Evolutionary conservation across 2,329 filamentous ascomycete genomes (phyloP).

Genomic region (Fusarium falciforme): DNA sequence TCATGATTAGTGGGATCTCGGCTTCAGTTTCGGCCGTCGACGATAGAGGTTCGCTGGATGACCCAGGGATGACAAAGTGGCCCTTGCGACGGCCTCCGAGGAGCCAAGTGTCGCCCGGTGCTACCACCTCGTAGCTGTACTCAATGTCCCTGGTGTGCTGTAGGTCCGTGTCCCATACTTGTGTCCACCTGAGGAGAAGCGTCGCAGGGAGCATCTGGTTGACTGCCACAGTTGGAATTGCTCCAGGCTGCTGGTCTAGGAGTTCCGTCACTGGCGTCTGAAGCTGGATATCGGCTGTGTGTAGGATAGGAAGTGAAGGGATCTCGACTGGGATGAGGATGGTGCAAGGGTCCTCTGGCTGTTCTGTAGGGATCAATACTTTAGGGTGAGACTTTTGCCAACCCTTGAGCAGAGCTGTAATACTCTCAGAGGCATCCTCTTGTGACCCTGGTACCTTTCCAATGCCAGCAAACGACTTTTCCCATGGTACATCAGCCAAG

Average conservation of each 20-base stretch:
- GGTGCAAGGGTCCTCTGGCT: conserved; percentile 60
- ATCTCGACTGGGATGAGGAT: conserved; percentile 93
- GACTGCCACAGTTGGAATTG: conserved; percentile 62
- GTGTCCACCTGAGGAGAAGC: conserved; percentile 71
- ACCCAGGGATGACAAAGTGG: conserved; percentile 73
- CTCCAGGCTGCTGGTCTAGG: conserved; percentile 43
- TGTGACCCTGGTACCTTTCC: conserved; percentile 53
- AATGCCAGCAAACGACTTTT: conserved; percentile 61
- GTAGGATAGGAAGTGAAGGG: conserved; percentile 83
- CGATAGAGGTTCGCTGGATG: conserved; percentile 54
- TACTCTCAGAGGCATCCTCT: conserved; percentile 45
- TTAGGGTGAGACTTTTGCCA: conserved; percentile 49
- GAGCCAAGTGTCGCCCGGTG: conserved; percentile 82
- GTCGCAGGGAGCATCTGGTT: conserved; percentile 75
- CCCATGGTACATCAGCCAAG: conserved; percentile 60
- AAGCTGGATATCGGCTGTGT: conserved; percentile 78
- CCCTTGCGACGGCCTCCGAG: conserved; percentile 84
- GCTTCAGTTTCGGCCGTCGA: conserved; percentile 64
- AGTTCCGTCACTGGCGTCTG: conserved; percentile 50
- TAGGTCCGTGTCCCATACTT: conserved; percentile 67
- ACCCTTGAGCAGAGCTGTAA: conserved; percentile 45
- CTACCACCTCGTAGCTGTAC: conserved; percentile 86
- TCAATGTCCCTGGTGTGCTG: conserved; percentile 65
- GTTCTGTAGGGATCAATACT: conserved; percentile 41
- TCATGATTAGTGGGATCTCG: conserved; percentile 76